Percentiles rank a stretch among this genome's conserved stretches.
Conservation (phyloP, 73 alveolate genomes). For the Blepharisma stoltei region DNA sequence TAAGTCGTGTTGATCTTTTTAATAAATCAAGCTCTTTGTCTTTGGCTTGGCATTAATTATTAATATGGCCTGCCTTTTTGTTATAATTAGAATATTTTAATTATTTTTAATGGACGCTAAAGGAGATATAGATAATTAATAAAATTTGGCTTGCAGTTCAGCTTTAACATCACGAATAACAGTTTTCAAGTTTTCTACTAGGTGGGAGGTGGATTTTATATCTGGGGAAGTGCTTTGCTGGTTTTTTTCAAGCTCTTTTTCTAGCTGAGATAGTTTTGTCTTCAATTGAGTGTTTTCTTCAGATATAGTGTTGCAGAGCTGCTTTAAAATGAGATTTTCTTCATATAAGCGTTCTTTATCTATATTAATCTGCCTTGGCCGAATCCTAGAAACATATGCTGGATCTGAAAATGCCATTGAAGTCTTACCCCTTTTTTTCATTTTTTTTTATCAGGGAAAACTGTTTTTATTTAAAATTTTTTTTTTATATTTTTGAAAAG, state of each 20-base stretch:
- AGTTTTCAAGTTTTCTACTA: neutral
- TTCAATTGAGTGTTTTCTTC: neutral
- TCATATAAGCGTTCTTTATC: slow-evolving; percentile 22
- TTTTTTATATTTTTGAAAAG: too few species aligned
- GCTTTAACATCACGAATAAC: neutral
- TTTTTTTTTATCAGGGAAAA: too few species aligned
- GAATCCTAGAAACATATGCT: too few species aligned
- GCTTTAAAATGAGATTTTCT: slow-evolving; percentile 19
- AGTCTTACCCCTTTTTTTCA: too few species aligned
- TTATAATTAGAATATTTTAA: too few species aligned
- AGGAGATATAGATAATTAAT: too few species aligned
- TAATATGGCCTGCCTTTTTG: too few species aligned
- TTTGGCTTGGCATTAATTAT: too few species aligned
- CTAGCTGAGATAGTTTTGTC: slow-evolving; percentile 14
- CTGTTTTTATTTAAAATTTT: too few species aligned
- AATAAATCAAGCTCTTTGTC: neutral
- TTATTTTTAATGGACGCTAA: too few species aligned
- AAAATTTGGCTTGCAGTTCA: neutral
- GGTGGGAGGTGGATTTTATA: neutral
- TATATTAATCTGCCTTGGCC: slow-evolving; percentile 19
- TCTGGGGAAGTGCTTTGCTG: neutral
- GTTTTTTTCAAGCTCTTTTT: slow-evolving; percentile 16
- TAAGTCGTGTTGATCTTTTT: slow-evolving; percentile 47
- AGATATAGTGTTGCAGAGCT: neutral
- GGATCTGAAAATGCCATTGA: too few species aligned